Base-by-base conservation (phyloP, 179 eudicot species). In the Nepenthes alata region DNA sequence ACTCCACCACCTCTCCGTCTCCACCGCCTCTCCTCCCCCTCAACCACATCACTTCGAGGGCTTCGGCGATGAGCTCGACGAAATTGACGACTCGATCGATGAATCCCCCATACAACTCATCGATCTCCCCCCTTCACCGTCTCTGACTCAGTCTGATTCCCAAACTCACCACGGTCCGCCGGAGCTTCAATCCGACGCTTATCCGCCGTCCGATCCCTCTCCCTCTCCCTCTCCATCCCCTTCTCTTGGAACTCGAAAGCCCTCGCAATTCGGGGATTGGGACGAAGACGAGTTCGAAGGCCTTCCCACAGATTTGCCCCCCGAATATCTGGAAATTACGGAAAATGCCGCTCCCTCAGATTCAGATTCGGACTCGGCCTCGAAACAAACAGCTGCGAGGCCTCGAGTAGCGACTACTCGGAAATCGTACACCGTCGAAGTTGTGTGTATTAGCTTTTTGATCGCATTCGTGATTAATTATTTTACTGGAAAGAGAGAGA, bases 211-310 rank as follows among this genome's bases (percentile, higher is more conserved):
- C 62, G 78, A 77, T 79, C 69, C 56, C 4, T 47, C 66, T 2
- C 55, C 56, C 4, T 47, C 66, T 2, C 55, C 62, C 60, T 73
- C 62, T 57, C 53, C 48, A 13, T 13, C 9, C 3, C 37, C 63
- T 9, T 9, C 47, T 5, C 10, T 25, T 25, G 25, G 25, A 25
- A 25, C 6, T 25, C 56, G 61, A 3, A 76, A 9, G 34, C 74
- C 48, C 58, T 75, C 59, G 16, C 78, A 56, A 13, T 75, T 69
- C 35, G 87, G 80, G 13, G 78, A 73, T 67, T 91, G 97, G 95
- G 97, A 91, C 53, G 97, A 88, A 62, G 96, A 91, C 64, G 97
- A 91, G 57, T 91, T 91, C 67, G 97, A 91, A 73, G 97, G 97
- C 12, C 62, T 89, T 36, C 91, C 89, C 3, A 35, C 55, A 4